These are phyloP conservation scores for Anethum foeniculum DNA, from an alignment of 140 eudicot species.

Conservation along the genomic window DNA sequence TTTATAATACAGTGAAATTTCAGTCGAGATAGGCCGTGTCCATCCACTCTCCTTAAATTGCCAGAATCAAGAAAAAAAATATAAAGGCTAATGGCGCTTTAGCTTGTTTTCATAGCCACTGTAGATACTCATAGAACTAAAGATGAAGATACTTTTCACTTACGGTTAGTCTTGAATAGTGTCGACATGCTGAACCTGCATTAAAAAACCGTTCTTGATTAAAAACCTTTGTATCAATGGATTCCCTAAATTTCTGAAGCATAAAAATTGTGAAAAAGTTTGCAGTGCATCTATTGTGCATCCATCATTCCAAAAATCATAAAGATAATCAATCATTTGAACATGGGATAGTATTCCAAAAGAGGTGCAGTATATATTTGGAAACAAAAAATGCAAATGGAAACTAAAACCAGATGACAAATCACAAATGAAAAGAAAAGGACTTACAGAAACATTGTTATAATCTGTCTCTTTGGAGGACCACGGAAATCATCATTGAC, in stretches of 20 bases:
- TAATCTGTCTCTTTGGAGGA: conserved; percentile 50
- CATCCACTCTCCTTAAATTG: conserved; percentile 28
- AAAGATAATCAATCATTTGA: background rate
- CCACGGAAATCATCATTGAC: conserved; percentile 72
- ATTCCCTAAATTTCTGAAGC: background rate
- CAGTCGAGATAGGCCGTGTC: background rate
- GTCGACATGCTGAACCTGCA: conserved; percentile 81
- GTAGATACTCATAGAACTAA: background rate
- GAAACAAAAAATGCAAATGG: background rate
- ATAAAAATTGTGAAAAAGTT: background rate
- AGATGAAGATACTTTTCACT: conserved; percentile 16
- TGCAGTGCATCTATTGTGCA: background rate
- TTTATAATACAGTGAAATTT: background rate
- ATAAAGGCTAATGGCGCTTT: conserved; percentile 37
- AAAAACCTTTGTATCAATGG: conserved; percentile 2
- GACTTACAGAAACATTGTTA: conserved; percentile 46
- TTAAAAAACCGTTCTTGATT: conserved; percentile 12
- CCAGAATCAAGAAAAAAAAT: conserved; percentile 31
- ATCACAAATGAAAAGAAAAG: background rate
- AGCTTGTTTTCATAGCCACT: conserved; percentile 31
- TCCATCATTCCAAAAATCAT: background rate
- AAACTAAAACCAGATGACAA: conserved; percentile 8
- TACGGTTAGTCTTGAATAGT: conserved; percentile 53
- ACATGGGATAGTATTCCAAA: background rate
- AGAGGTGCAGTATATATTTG: background rate